Percentiles rank a stretch among this genome's conserved stretches.
These are phyloP conservation scores for Cryptococcus sp. DNA, from an alignment of 1,284 basidiomycete genomes.

Conservation along the genomic window DNA sequence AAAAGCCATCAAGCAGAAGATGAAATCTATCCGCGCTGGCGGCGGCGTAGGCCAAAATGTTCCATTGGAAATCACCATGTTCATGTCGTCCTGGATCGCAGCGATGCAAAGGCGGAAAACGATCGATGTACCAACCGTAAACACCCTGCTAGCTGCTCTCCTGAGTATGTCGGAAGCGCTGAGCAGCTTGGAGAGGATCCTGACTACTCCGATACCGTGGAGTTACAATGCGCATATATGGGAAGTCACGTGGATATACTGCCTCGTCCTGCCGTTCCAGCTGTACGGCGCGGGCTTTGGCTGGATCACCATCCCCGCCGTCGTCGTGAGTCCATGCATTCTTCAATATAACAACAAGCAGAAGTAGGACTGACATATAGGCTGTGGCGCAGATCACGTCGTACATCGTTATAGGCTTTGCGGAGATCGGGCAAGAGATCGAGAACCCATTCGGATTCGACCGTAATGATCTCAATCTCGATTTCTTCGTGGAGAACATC, in stretches of 20 bases:
- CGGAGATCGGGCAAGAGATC: slow-evolving; percentile 41
- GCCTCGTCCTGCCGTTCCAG: slow-evolving; percentile 63
- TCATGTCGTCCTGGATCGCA: slow-evolving; percentile 68
- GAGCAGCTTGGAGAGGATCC: slow-evolving; percentile 70
- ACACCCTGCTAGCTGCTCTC: slow-evolving; percentile 59
- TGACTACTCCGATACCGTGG: slow-evolving; percentile 78
- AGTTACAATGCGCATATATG: slow-evolving; percentile 60
- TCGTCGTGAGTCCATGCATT: slow-evolving; percentile 32
- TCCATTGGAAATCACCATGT: slow-evolving; percentile 71
- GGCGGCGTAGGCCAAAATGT: slow-evolving; percentile 64
- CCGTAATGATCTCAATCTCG: slow-evolving; percentile 45
- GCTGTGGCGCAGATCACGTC: slow-evolving; percentile 33
- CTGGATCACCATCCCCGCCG: slow-evolving; percentile 66
- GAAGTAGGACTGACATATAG: background rate
- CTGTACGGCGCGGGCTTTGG: slow-evolving; percentile 60
- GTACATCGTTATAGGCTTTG: slow-evolving; percentile 52
- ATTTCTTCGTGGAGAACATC: slow-evolving; percentile 49
- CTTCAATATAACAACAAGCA: background rate
- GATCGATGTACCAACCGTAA: slow-evolving; percentile 66
- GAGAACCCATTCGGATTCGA: slow-evolving; percentile 53
- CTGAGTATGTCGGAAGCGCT: slow-evolving; percentile 67
- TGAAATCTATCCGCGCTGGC: slow-evolving; percentile 63
- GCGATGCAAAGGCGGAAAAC: slow-evolving; percentile 63
- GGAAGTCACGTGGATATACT: slow-evolving; percentile 48
- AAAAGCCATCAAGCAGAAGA: slow-evolving; percentile 53